These are phyloP conservation scores for Tulasnella sp. DNA, from an alignment of 768 basidiomycete genomes.

Conservation along the genomic window DNA sequence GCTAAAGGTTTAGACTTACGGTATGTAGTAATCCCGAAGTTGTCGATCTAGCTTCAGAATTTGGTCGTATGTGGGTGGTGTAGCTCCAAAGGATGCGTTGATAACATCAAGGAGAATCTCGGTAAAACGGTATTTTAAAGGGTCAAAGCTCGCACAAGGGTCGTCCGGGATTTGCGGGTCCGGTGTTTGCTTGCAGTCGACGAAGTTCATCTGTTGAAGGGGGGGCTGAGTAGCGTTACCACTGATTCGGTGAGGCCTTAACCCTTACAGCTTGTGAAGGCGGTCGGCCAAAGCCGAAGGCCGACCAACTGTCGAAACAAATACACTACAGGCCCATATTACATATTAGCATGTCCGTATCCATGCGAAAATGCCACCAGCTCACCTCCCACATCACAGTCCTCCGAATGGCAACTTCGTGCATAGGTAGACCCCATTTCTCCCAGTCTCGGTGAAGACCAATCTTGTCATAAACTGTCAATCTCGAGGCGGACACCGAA, in stretches of 20 bases:
- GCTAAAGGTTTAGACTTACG: background rate
- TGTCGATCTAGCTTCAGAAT: slow-evolving; percentile 28
- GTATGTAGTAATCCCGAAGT: slow-evolving; percentile 29
- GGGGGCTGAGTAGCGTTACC: background rate
- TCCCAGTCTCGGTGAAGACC: slow-evolving; percentile 29
- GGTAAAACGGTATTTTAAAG: slow-evolving; percentile 23
- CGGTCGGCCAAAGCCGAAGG: slow-evolving; percentile 28
- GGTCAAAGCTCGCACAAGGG: slow-evolving; percentile 26
- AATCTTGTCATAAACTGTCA: slow-evolving; percentile 7
- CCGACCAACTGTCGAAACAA: slow-evolving; percentile 27
- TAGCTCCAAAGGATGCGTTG: slow-evolving; percentile 25
- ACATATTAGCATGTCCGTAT: background rate
- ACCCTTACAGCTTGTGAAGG: slow-evolving; percentile 25
- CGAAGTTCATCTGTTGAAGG: slow-evolving; percentile 22
- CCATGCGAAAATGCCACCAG: slow-evolving; percentile 2
- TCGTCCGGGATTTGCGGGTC: slow-evolving; percentile 21
- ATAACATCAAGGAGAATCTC: slow-evolving; percentile 20
- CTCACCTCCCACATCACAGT: slow-evolving; percentile 30
- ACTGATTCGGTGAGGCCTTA: background rate
- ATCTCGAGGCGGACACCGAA: background rate
- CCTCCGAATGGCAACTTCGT: slow-evolving; percentile 24
- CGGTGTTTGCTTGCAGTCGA: slow-evolving; percentile 25
- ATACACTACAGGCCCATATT: slow-evolving; percentile 13
- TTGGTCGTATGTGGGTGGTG: slow-evolving; percentile 29
- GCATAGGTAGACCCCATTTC: slow-evolving; percentile 26